phyloP scores from a whole-genome alignment of 2,329 filamentous ascomycete species.

The Calonectria crousiana region DNA sequence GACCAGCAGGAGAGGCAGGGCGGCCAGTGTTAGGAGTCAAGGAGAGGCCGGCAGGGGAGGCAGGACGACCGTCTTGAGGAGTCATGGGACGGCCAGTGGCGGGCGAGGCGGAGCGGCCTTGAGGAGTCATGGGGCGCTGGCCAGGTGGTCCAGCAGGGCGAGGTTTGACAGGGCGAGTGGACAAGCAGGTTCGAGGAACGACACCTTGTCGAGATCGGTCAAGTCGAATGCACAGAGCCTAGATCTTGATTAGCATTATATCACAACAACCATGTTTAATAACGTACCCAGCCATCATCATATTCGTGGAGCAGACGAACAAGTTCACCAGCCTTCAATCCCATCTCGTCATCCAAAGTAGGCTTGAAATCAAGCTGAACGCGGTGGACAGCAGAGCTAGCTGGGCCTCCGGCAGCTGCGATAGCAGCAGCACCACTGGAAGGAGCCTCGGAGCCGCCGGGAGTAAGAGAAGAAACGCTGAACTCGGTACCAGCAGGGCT shows the following conservation, averaged over 20 bases:
- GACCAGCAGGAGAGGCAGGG: slow-evolving; percentile 53
- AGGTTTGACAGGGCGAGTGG: slow-evolving; percentile 90
- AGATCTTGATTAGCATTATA: slow-evolving; percentile 47
- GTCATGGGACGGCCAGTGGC: slow-evolving; percentile 53
- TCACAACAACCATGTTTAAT: background rate
- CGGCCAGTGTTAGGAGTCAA: slow-evolving; percentile 48
- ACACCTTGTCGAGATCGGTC: slow-evolving; percentile 95
- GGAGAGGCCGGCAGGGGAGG: slow-evolving; percentile 50
- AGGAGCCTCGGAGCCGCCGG: slow-evolving; percentile 55
- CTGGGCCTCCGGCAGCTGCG: slow-evolving; percentile 71
- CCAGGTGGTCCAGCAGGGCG: slow-evolving; percentile 63
- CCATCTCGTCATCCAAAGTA: slow-evolving; percentile 92
- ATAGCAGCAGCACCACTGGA: slow-evolving; percentile 70
- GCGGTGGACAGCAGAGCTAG: slow-evolving; percentile 80
- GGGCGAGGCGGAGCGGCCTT: slow-evolving; percentile 18
- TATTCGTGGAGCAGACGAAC: slow-evolving; percentile 95
- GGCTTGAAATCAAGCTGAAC: slow-evolving; percentile 96
- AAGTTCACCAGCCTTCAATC: slow-evolving; percentile 82
- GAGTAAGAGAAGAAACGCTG: slow-evolving; percentile 66
- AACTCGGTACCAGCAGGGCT: slow-evolving; percentile 75
- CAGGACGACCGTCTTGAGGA: slow-evolving; percentile 51
- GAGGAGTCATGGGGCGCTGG: slow-evolving; percentile 38
- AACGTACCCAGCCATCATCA: slow-evolving; percentile 95
- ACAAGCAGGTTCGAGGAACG: slow-evolving; percentile 92
- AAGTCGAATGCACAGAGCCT: slow-evolving; percentile 92